A percentile compares a stretch with the other conserved stretches of the same genome.
phyloP scores from a whole-genome alignment of 108 stramenopile genomes.

The Schizochytrium sp. region DNA sequence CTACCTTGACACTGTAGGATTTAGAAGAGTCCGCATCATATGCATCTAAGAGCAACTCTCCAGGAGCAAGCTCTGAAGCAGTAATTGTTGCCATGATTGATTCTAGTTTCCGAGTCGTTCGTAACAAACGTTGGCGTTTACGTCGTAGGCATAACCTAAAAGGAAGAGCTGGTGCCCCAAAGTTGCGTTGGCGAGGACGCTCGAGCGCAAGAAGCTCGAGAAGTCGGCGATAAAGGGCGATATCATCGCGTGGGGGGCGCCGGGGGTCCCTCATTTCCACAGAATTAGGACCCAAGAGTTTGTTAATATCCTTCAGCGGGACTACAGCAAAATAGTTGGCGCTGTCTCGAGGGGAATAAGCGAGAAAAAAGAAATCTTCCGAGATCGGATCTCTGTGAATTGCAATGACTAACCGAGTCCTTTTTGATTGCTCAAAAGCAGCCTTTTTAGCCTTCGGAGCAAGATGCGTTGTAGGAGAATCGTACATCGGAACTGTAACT shows the following conservation, averaged over 20 bases:
- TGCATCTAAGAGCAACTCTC: slow-evolving; percentile 31
- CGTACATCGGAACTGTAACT: neutral
- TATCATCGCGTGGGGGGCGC: slow-evolving; percentile 23
- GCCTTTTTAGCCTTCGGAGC: slow-evolving; percentile 22
- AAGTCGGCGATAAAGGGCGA: neutral
- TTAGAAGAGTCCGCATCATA: neutral
- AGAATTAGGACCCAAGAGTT: slow-evolving; percentile 42
- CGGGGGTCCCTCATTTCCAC: slow-evolving; percentile 55
- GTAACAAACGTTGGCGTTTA: slow-evolving; percentile 23
- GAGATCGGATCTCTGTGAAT: slow-evolving; percentile 36
- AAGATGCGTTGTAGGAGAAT: slow-evolving; percentile 37
- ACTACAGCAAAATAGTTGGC: neutral
- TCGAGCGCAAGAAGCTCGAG: slow-evolving; percentile 54
- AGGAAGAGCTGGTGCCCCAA: slow-evolving; percentile 42
- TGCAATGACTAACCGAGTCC: slow-evolving; percentile 7
- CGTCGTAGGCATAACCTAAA: neutral
- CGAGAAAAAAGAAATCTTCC: slow-evolving; percentile 35
- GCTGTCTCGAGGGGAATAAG: neutral
- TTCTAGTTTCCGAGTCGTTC: slow-evolving; percentile 37
- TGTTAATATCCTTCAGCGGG: slow-evolving; percentile 41
- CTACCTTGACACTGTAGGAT: neutral
- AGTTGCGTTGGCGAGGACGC: slow-evolving; percentile 35
- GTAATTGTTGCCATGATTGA: slow-evolving; percentile 20
- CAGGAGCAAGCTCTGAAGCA: slow-evolving; percentile 35
- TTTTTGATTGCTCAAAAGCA: neutral